Percentiles rank a stretch among this genome's conserved stretches.
Evolutionary conservation across 2,329 filamentous ascomycete genomes (phyloP).

Genomic region (Thelonectria blattea): DNA sequence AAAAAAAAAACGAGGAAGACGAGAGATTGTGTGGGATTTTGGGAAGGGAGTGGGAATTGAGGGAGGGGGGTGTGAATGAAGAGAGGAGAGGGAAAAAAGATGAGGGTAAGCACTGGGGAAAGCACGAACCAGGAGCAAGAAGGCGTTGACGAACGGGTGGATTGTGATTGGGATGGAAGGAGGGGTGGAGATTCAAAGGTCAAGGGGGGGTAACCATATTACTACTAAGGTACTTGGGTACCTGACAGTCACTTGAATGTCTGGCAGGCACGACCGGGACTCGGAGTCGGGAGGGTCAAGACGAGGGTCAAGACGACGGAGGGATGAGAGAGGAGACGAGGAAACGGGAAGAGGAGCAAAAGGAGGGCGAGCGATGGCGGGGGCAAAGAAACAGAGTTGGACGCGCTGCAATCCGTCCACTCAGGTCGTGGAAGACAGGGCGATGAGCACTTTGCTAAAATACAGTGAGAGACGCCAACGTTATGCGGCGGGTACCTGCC

Average conservation of each 20-base stretch:
- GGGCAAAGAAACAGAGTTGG: slow-evolving; percentile 5
- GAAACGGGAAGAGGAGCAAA: slow-evolving; percentile 2
- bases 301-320: too few relatives aligned
- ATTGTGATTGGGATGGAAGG: slow-evolving; percentile 14
- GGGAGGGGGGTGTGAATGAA: slow-evolving; percentile 22
- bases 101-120: slow-evolving; percentile 33
- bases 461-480: not conserved
- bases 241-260: not conserved
- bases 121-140: slow-evolving; percentile 17
- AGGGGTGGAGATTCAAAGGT: not conserved
- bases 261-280: not conserved
- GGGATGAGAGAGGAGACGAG: slow-evolving; percentile 1
- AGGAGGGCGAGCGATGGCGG: not conserved
- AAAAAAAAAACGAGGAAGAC: too few relatives aligned
- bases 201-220: not conserved
- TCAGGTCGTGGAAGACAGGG: slow-evolving; percentile 8
- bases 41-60: slow-evolving; percentile 27
- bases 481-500: not conserved
- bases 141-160: slow-evolving; percentile 31
- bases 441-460: slow-evolving; percentile 8
- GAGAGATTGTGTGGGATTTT: slow-evolving; percentile 28
- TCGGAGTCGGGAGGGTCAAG: slow-evolving; percentile 14
- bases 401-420: slow-evolving; percentile 5
- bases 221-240: not conserved
- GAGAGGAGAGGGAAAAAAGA: slow-evolving; percentile 26